phyloP scores from a whole-genome alignment of 2,329 filamentous ascomycete genomes.

The Fusarium anguioides region DNA sequence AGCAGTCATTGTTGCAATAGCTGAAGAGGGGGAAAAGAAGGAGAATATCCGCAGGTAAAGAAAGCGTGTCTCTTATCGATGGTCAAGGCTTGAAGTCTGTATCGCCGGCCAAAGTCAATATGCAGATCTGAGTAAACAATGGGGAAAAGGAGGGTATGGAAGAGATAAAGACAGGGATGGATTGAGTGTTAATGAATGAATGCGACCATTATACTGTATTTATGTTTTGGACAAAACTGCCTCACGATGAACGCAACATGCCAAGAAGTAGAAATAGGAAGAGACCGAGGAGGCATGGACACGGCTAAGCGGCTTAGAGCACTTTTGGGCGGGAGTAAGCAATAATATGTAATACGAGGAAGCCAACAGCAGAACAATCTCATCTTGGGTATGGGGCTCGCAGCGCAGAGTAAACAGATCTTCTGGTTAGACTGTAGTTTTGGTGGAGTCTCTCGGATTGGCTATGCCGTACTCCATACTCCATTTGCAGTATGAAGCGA shows the following conservation, averaged over 20 bases:
- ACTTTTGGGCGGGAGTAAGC: not conserved
- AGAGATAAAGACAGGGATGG: not conserved
- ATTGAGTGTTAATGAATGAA: not conserved
- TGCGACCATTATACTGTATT: constrained; percentile 1
- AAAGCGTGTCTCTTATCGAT: no score
- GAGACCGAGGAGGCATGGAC: not conserved
- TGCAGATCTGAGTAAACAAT: no score
- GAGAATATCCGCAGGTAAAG: no score
- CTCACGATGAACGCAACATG: no score
- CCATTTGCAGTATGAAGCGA: not conserved
- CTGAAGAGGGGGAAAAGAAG: no score
- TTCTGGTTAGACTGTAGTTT: no score
- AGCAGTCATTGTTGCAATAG: not conserved
- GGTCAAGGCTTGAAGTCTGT: no score
- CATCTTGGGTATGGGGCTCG: no score
- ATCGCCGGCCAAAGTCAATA: no score
- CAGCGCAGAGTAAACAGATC: not conserved
- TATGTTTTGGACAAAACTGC: not conserved
- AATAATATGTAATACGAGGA: not conserved
- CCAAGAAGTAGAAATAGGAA: no score
- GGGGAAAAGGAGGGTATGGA: not conserved
- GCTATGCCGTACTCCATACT: not conserved
- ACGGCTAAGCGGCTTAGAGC: not conserved
- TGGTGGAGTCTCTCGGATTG: not conserved
- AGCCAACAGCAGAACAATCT: not conserved